Percentiles rank a stretch among this genome's conserved stretches.
These are phyloP conservation scores for Phytophthora cactorum DNA, from an alignment of 352 stramenopile species.

Conservation along the genomic window DNA sequence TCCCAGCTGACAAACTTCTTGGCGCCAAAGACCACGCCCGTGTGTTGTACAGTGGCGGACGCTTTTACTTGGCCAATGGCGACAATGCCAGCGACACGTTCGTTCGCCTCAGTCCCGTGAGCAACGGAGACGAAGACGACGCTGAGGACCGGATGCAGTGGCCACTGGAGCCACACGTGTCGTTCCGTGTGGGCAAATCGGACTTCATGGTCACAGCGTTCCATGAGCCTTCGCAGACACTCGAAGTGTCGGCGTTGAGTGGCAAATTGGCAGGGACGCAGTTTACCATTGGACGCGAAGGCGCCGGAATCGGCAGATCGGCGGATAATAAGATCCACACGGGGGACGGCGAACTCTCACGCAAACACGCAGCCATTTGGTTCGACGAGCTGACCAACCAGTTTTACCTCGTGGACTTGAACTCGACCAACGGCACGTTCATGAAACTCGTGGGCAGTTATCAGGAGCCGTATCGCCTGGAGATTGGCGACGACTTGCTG, in stretches of 20 bases:
- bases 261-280: conserved; percentile 70
- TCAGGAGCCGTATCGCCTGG: conserved; percentile 91
- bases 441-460: conserved; percentile 96
- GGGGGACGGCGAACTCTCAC: conserved; percentile 95
- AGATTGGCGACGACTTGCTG: conserved; percentile 96
- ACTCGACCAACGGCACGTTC: conserved; percentile 94
- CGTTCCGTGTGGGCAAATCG: conserved; percentile 83
- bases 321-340: conserved; percentile 93
- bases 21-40: conserved; percentile 55
- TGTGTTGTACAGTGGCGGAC: conserved; percentile 57
- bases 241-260: conserved; percentile 63
- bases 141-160: conserved; percentile 79
- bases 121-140: conserved; percentile 41
- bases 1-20: conserved; percentile 79
- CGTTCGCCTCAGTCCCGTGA: conserved; percentile 57
- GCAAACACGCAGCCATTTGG: conserved; percentile 94
- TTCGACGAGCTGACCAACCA: conserved; percentile 84
- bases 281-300: conserved; percentile 88
- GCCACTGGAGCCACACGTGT: conserved; percentile 63
- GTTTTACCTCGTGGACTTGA: conserved; percentile 88
- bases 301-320: conserved; percentile 86
- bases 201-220: conserved; percentile 76
- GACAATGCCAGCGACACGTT: conserved; percentile 70
- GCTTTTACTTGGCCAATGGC: conserved; percentile 73
- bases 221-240: conserved; percentile 54